Conservation (phyloP, 2,329 filamentous ascomycete species). For the Aspergillus sojae region DNA sequence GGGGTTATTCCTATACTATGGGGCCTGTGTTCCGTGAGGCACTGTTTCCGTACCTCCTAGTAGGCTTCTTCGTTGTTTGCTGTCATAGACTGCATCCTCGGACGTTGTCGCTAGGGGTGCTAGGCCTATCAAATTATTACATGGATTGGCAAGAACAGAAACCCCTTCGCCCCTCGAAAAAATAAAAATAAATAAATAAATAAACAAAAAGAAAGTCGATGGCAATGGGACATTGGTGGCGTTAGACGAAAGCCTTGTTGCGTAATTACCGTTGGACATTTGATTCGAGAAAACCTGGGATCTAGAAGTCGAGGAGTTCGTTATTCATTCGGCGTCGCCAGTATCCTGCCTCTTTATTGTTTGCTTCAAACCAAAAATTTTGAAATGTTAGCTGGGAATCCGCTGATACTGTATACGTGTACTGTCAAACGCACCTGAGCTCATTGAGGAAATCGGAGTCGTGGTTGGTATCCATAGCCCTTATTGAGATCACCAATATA, state of each 20-base stretch:
- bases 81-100: neutral
- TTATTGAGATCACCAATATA: too few relatives aligned
- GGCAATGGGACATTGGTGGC: neutral
- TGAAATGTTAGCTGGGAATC: neutral
- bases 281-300: neutral
- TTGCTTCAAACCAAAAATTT: conserved; percentile 1
- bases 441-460: neutral
- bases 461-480: neutral
- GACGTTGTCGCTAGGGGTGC: neutral
- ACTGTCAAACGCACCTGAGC: neutral
- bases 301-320: neutral
- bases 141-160: neutral
- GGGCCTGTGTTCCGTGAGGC: neutral
- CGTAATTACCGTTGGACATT: neutral
- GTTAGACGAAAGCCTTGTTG: neutral
- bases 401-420: neutral
- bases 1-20: neutral
- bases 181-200: neutral
- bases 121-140: neutral
- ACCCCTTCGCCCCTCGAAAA: neutral
- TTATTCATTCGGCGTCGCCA: neutral
- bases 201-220: neutral
- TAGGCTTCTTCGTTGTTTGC: conserved; percentile 4
- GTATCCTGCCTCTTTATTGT: neutral
- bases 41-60: neutral